Evolutionary conservation across 768 basidiomycete genomes (phyloP).

Genomic region (Russula ochroleuca): DNA sequence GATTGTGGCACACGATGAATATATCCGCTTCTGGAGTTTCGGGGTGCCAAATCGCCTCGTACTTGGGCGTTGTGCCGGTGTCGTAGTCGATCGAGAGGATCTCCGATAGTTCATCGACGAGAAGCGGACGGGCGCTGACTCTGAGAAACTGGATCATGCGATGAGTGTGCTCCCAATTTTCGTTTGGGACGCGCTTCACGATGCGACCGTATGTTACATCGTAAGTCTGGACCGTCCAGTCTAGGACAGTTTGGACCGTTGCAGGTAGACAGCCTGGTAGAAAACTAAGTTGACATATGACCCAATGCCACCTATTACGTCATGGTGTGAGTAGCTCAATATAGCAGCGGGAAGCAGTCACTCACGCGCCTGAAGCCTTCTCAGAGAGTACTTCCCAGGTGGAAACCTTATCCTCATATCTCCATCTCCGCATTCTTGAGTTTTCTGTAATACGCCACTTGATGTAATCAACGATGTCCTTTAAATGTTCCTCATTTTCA

Average conservation of each 20-base stretch:
- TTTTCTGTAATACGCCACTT: constrained; percentile 21
- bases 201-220: constrained; percentile 30
- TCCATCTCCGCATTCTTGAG: constrained; percentile 28
- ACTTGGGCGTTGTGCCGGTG: constrained; percentile 19
- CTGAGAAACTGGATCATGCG: constrained; percentile 29
- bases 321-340: not conserved
- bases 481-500: constrained; percentile 7
- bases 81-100: constrained; percentile 29
- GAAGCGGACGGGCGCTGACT: constrained; percentile 24
- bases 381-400: constrained; percentile 18
- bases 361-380: constrained; percentile 19
- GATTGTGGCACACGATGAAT: constrained; percentile 18
- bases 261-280: constrained; percentile 23
- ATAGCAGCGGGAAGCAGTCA: not conserved
- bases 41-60: constrained; percentile 23
- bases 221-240: constrained; percentile 23
- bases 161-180: constrained; percentile 20
- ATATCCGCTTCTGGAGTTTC: constrained; percentile 21
- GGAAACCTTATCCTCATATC: constrained; percentile 10
- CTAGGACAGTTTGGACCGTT: constrained; percentile 25
- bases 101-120: constrained; percentile 29
- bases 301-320: constrained; percentile 30
- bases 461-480: constrained; percentile 15
- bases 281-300: constrained; percentile 29
- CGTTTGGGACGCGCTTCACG: constrained; percentile 26